Evolutionary conservation across 176 grass and related monocot species (phyloP), one percentile per base, ranked within the genome.

Genomic region (Triticum timopheevii): DNA sequence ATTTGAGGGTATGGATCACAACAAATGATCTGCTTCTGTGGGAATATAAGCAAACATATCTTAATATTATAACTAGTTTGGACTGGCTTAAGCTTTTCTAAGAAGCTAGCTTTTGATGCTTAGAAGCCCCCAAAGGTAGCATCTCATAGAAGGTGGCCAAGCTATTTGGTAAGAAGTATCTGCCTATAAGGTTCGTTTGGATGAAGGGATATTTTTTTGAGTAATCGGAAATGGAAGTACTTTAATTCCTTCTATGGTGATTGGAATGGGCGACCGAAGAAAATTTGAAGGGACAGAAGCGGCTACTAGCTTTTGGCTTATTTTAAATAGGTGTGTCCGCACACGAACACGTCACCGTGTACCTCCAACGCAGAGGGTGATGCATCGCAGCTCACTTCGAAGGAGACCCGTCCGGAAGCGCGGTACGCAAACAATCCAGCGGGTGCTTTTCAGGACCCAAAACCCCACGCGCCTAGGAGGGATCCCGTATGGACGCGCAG

Each of bases 1-100:
- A 81, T 91, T 85, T 40, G 17, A 19, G 76, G 24, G 16, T 78
- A 77, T 33, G 34, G 74, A 78, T 73, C 20, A 90, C 74, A 63
- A 89, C 72, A 66, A 69, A 85, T 24, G 0, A 47, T 85, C 1
- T 36, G 25, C 10, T 63, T 36, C 52, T 94, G 87, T 82, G 20
- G 22, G 17, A 86, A 69, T 79, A 88, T 68, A 74, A 61, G 70
- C 7, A 34, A 86, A 33, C 2, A 16, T 78, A 13, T 80, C 19
- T 28, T 6, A 64, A 22, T 10, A 66, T 15, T 22, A 65, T 28
- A 74, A 12, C 39, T 25, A 45, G n/a, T 27, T 16, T 73, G 11
- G n/a, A 44, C 70, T 24, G 39, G 39, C 36, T 25, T 73, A 12
- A 73, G 35, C 13, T 19, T 44, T 64, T 79, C 13, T n/a, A 80